phyloP scores from a whole-genome alignment of 805 yeast genomes.

The Spathaspora girioi region DNA sequence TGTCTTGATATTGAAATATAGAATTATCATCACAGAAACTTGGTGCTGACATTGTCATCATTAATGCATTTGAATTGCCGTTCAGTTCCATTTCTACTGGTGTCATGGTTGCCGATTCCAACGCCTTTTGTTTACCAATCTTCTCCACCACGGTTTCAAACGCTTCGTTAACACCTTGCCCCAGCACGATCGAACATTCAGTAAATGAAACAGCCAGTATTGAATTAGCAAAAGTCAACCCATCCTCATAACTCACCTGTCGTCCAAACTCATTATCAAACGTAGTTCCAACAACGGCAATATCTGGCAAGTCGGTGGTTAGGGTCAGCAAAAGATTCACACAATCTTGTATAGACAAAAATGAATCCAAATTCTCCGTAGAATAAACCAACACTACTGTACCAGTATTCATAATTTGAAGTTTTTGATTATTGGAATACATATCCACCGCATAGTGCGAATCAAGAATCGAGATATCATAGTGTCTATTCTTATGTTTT shows the following conservation, averaged over 20 bases:
- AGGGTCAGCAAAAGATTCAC: constrained; percentile 19
- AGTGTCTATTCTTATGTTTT: constrained; percentile 11
- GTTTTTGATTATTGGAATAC: constrained; percentile 21
- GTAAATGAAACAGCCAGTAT: constrained; percentile 23
- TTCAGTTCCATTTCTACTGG: neutral
- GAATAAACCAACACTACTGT: constrained; percentile 30
- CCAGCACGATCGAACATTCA: constrained; percentile 25
- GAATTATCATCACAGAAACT: neutral
- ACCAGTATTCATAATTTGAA: constrained; percentile 27
- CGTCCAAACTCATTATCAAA: constrained; percentile 21
- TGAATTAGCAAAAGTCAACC: constrained; percentile 20
- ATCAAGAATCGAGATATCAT: constrained; percentile 32
- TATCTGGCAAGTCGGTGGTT: constrained; percentile 23
- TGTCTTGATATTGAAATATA: neutral
- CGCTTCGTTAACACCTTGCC: constrained; percentile 19
- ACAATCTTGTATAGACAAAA: constrained; percentile 25
- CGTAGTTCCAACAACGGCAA: constrained; percentile 29
- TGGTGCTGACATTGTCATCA: neutral
- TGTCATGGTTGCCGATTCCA: neutral
- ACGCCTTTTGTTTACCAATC: neutral
- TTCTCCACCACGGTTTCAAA: constrained; percentile 24
- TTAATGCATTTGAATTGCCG: neutral
- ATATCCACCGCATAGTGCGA: constrained; percentile 21
- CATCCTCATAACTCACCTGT: constrained; percentile 28
- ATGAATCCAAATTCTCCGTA: constrained; percentile 22